Percentiles rank a stretch among this genome's conserved stretches.
These are phyloP conservation scores for Filobasidium wieringae DNA, from an alignment of 768 basidiomycete genomes.

Conservation along the genomic window DNA sequence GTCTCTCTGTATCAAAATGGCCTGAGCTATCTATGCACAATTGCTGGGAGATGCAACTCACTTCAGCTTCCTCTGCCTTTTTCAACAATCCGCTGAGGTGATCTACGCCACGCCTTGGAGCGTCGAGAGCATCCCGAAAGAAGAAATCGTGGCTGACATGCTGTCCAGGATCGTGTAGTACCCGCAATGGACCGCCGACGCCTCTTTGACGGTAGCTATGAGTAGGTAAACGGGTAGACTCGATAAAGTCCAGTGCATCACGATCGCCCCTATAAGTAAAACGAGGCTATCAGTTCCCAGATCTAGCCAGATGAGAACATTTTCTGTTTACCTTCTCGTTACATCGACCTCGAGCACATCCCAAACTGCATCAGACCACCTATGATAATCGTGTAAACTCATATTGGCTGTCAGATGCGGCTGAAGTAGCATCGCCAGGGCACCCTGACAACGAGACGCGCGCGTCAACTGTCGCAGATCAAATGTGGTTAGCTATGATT, in stretches of 20 bases:
- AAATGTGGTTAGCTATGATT: background rate
- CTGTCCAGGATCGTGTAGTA: conserved; percentile 6
- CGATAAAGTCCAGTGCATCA: conserved; percentile 3
- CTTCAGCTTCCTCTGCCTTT: background rate
- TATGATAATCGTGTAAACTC: conserved; percentile 20
- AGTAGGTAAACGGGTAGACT: conserved; percentile 10
- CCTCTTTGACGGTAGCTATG: conserved; percentile 12
- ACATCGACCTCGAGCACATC: conserved; percentile 21
- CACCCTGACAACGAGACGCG: conserved; percentile 18
- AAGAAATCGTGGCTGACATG: conserved; percentile 6
- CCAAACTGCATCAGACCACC: conserved; percentile 29
- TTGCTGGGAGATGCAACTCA: background rate
- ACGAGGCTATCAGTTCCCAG: background rate
- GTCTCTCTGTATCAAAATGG: background rate
- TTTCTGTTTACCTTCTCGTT: conserved; percentile 17
- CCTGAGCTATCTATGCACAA: background rate
- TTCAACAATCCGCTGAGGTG: background rate
- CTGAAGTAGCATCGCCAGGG: conserved; percentile 20
- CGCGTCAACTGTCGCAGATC: conserved; percentile 7
- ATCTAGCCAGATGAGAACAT: background rate
- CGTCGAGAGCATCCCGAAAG: background rate
- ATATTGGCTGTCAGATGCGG: conserved; percentile 13
- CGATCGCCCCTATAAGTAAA: conserved; percentile 15
- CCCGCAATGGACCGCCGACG: conserved; percentile 19
- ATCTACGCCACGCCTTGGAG: conserved; percentile 2